Base-by-base conservation (phyloP, 805 yeast genomes). In the Starmerella bombicola region DNA sequence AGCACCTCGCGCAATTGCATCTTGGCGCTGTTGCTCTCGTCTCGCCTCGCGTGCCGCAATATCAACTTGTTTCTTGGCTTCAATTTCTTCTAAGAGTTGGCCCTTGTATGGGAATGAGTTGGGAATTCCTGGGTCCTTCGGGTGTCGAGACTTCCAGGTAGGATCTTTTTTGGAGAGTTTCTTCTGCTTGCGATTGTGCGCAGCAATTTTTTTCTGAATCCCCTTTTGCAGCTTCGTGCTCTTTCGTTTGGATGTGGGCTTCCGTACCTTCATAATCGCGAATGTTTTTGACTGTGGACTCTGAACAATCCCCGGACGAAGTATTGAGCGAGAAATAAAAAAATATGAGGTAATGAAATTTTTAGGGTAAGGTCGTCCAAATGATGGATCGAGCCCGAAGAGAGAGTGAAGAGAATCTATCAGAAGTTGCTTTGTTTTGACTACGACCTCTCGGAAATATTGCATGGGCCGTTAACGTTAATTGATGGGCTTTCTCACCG, bases 151-250 rank as follows among this genome's bases (percentile, higher is more conserved):
- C 59, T 74, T 84, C 98, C 98, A 91, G 13, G 97, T 91, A 3
- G 74, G 75, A 60, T 88, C 96, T 58, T 74, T 85, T 70, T 91
- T 91, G 16, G 94, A 72, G 20, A 60, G 50, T 65, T 91, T 91
- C 54, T 70, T 73, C 59, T 81, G 80, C 59, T 91, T 91, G 63
- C 93, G 76, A 49, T 79, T 72, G 54, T 86, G 88, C 6, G 97
- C 95, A 31, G 88, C 73, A 3, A 94, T 86, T 65, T 91, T 91
- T 74, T 85, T 91, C 68, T 83, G 80, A 60, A 91, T 85, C 49
- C 98, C 98, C 62, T 86, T 95, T 57, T 85, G 76, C 82, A 86
- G 75, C 62, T 93, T 84, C 55, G 97, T 88, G 58, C 91, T 73
- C 38, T 77, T 70, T 66, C 97, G 76, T 65, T 88, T 91, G 30